phyloP scores from a whole-genome alignment of 2,329 filamentous ascomycete genomes.

The Leptographium galeiforme region DNA sequence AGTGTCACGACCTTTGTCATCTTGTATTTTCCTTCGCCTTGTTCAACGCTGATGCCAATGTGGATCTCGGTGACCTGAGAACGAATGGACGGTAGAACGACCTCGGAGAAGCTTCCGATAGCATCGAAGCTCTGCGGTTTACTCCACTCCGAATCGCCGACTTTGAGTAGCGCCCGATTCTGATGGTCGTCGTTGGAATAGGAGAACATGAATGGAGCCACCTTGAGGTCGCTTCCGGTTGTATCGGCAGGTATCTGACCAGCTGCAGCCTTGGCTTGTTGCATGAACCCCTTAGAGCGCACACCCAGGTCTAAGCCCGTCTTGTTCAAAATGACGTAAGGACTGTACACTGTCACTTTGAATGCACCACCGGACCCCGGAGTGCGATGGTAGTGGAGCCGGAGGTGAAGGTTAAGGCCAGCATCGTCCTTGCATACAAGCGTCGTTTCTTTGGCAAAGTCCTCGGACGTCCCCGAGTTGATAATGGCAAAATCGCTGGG shows the following conservation, averaged over 20 bases:
- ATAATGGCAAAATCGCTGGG: conserved; percentile 95
- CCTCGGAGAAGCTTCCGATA: conserved; percentile 83
- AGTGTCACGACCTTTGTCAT: conserved; percentile 91
- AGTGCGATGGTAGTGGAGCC: conserved; percentile 79
- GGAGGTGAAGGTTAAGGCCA: conserved; percentile 65
- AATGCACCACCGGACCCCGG: conserved; percentile 91
- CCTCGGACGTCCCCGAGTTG: conserved; percentile 75
- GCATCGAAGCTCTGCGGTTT: conserved; percentile 97
- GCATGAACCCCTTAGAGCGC: conserved; percentile 77
- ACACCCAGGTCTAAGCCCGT: conserved; percentile 82
- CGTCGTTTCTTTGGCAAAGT: conserved; percentile 72
- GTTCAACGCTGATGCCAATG: conserved; percentile 73
- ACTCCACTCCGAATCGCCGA: conserved; percentile 88
- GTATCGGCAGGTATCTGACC: conserved; percentile 47
- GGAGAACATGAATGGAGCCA: conserved; percentile 91
- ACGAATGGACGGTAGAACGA: conserved; percentile 61
- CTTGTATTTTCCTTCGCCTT: conserved; percentile 95
- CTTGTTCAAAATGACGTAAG: conserved; percentile 90
- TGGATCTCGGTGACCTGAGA: conserved; percentile 67
- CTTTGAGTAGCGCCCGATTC: conserved; percentile 77
- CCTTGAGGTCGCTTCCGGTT: conserved; percentile 46
- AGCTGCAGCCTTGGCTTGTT: conserved; percentile 69
- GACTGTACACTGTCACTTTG: conserved; percentile 87
- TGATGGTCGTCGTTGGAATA: conserved; percentile 78
- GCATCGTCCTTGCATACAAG: conserved; percentile 75